Evolutionary conservation across 140 eudicot genomes (phyloP), one percentile per base, ranked within the genome.

Genomic region (Bidens hawaiensis): DNA sequence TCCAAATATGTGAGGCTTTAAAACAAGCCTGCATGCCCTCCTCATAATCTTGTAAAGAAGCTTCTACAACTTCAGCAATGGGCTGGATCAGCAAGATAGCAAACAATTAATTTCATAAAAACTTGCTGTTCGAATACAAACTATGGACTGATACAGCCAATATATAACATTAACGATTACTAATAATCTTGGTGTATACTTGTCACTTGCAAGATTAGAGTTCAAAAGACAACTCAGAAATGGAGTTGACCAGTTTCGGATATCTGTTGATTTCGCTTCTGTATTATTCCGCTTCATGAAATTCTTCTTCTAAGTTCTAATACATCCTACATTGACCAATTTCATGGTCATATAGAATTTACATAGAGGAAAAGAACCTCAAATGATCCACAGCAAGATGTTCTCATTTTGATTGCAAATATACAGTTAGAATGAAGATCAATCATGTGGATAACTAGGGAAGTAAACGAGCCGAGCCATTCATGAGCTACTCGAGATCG

Each of bases 51-150:
- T n/a, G n/a, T n/a, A n/a, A n/a, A n/a, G n/a, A n/a, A n/a, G n/a
- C n/a, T 75, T 84, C 98, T 6, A 75, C 65, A n/a, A 90, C 94
- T 54, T 90, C 88, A 47, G 98, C 98, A 74, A 90, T 90, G 50
- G 69, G 66, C 97, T 90, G 81, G 45, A 73, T 48, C 68, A 68
- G 70, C 55, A 62, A 41, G 38, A 64, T 34, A 60, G 60, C 18
- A 56, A 60, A 40, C 21, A 34, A 25, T 50, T 42, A 68, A 66
- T 28, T 25, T 27, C 21, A 19, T 47, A 45, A 17, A 67, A 5
- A 71, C 47, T 62, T 23, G 17, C 13, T 64, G 3, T 40, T 40
- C 11, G 22, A 49, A 49, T 11, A 26, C 66, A 57, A 27, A 43
- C 42, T 25, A 33, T 49, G 5, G 15, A 55, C 36, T 25, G 22